Conservation (phyloP, 305 asterid genomes). For the Fraxinus angustifolia region DNA sequence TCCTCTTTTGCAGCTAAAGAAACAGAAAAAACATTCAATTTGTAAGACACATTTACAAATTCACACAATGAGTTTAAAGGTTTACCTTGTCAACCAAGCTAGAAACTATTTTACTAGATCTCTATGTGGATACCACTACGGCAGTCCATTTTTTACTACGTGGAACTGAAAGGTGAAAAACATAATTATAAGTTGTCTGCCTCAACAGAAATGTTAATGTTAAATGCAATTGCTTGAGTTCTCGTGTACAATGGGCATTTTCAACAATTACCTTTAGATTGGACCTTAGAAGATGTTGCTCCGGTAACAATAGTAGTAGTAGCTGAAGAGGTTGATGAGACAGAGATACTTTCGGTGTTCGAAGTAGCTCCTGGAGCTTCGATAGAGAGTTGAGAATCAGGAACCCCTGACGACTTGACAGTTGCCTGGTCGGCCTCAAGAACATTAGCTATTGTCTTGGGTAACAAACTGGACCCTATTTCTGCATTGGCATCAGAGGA, state of each 20-base stretch:
- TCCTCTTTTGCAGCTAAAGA: constrained; percentile 91
- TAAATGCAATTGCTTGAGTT: constrained; percentile 7
- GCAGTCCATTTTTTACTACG: constrained; percentile 68
- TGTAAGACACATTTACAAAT: neutral
- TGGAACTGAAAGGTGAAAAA: constrained; percentile 38
- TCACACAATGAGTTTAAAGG: constrained; percentile 12
- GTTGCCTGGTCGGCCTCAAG: constrained; percentile 25
- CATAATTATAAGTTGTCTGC: constrained; percentile 20
- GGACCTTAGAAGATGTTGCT: constrained; percentile 51
- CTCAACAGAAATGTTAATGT: neutral
- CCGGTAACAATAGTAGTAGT: constrained; percentile 37
- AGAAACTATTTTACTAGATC: constrained; percentile 89
- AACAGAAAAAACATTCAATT: neutral
- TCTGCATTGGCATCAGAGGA: constrained; percentile 30
- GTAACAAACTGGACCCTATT: constrained; percentile 30
- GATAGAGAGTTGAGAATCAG: constrained; percentile 28
- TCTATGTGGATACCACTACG: constrained; percentile 62
- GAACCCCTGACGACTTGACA: constrained; percentile 28
- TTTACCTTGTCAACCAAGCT: constrained; percentile 92
- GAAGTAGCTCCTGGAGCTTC: constrained; percentile 36
- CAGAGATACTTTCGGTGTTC: constrained; percentile 27
- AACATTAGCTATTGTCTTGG: constrained; percentile 27
- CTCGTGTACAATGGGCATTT: neutral
- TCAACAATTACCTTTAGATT: constrained; percentile 56
- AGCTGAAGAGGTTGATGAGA: constrained; percentile 42